Base-by-base conservation (phyloP, 148 eudicot species). In the Chenopodium formosanum region DNA sequence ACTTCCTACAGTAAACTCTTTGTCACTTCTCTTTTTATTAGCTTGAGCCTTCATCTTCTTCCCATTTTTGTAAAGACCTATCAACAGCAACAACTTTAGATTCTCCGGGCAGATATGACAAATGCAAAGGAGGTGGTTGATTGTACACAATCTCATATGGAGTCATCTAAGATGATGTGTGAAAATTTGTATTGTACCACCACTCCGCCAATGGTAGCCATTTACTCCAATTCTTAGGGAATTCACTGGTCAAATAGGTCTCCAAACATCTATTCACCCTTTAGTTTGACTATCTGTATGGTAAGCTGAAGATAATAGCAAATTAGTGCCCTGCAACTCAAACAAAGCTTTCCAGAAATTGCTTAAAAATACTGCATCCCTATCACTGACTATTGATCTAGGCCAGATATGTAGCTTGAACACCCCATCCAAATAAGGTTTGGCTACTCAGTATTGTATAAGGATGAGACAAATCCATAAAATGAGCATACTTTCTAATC, bases 51-150 rank as follows among this genome's bases (percentile, higher is more conserved):
- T 66, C 79, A 74, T 74, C n/a, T 0, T 4, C 32, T 6, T 70
- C 76, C 29, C 82, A 56, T 40, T 16, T 22, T 22, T 71, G 27
- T 1, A 79, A 23, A 0, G 47, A 14, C 20, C 73, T 70, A 19
- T 70, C 71, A 11, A 70, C 73, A 8, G 23, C n/a, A 2, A 5
- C 66, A 0, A 52, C 75, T 0, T 10, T 69, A 11, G 48, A 19
- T 25, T 70, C 75, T 14, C 82, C 75, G 12, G 75, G 75, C 11
- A 79, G 34, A 19, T 70, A 70, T 7, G 76, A 76, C 3, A 70
- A 53, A 5, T 79, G 76, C 14, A 79, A 4, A 5, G 76, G 76
- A 4, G 82, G 82, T 5, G 67, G 68, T 58, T 70, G 65, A 0
- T 29, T 13, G 34, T 79, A 79, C 25, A 71, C 67, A 9, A 34